Percentiles rank a stretch among this genome's conserved stretches.
phyloP scores from a whole-genome alignment of 768 basidiomycete species.

The Hortiboletus flavorubellus region DNA sequence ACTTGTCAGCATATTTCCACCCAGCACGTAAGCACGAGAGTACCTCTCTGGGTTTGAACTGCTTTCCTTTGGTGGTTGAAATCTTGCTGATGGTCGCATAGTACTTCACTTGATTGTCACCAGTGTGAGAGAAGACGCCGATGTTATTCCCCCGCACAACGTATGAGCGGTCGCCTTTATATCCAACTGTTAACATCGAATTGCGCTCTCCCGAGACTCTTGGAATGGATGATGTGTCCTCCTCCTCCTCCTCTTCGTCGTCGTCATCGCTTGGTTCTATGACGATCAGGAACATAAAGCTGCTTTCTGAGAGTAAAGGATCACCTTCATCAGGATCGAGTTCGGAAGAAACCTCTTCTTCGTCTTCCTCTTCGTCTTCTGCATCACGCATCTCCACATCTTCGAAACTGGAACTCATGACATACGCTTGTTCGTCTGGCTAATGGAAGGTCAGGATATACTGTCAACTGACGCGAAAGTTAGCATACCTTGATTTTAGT shows the following conservation, averaged over 20 bases:
- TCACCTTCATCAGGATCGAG: slow-evolving; percentile 64
- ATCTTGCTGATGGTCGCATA: slow-evolving; percentile 84
- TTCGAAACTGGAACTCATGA: slow-evolving; percentile 68
- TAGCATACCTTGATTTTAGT: slow-evolving; percentile 69
- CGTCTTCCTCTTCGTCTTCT: slow-evolving; percentile 71
- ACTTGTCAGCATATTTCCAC: slow-evolving; percentile 6
- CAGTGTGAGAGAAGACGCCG: slow-evolving; percentile 80
- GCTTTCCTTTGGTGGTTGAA: slow-evolving; percentile 72
- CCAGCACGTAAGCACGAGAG: slow-evolving; percentile 14
- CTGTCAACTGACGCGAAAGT: background rate
- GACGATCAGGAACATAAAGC: slow-evolving; percentile 25
- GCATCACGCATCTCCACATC: slow-evolving; percentile 88
- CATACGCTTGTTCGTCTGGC: slow-evolving; percentile 86
- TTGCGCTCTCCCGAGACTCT: slow-evolving; percentile 64
- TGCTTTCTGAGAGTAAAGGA: slow-evolving; percentile 2
- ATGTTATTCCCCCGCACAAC: slow-evolving; percentile 91
- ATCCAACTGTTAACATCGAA: slow-evolving; percentile 88
- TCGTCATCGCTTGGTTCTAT: slow-evolving; percentile 45
- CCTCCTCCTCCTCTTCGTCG: slow-evolving; percentile 37
- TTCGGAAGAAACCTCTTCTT: slow-evolving; percentile 70
- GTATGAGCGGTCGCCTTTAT: slow-evolving; percentile 92
- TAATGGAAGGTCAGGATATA: slow-evolving; percentile 25
- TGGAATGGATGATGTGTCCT: slow-evolving; percentile 35
- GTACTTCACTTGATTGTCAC: slow-evolving; percentile 73
- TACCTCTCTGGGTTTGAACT: slow-evolving; percentile 85